A percentile compares a stretch with the other conserved stretches of the same genome.
Conservation (phyloP, 1,284 basidiomycete genomes). For the Wallemia ichthyophaga region DNA sequence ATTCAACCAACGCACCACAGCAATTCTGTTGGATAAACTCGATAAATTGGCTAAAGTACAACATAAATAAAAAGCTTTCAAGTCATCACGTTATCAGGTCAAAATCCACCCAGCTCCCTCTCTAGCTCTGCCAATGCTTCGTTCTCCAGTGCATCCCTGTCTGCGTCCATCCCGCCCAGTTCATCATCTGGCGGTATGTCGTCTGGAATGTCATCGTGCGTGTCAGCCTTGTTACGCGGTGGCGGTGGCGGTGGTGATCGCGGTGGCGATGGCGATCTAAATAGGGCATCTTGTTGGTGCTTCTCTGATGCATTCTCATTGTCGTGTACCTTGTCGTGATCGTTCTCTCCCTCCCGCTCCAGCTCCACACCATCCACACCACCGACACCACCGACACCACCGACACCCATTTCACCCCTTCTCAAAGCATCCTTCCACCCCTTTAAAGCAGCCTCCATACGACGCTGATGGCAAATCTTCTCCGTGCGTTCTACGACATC, state of each 20-base stretch:
- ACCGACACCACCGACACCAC: no score
- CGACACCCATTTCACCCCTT: no score
- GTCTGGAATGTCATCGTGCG: neutral
- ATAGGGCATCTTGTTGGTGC: neutral
- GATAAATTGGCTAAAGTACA: neutral
- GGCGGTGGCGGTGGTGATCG: no score
- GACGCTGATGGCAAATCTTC: constrained; percentile 46
- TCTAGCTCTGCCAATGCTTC: neutral
- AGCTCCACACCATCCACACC: no score
- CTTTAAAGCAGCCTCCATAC: constrained; percentile 24
- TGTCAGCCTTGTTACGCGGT: no score
- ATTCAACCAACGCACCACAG: neutral
- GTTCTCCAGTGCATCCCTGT: neutral
- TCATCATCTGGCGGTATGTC: neutral
- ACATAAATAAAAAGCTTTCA: neutral
- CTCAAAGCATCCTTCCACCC: neutral
- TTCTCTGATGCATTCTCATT: no score
- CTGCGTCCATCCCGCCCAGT: neutral
- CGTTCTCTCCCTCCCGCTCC: no score
- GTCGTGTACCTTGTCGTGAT: no score
- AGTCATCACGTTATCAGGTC: neutral
- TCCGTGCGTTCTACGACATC: constrained; percentile 57
- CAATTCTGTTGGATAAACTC: neutral
- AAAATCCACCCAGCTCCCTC: neutral
- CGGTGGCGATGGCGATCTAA: neutral